Base-by-base conservation (phyloP, 2,329 filamentous ascomycete genomes). In the Stachybotrys chlorohalonatus region DNA sequence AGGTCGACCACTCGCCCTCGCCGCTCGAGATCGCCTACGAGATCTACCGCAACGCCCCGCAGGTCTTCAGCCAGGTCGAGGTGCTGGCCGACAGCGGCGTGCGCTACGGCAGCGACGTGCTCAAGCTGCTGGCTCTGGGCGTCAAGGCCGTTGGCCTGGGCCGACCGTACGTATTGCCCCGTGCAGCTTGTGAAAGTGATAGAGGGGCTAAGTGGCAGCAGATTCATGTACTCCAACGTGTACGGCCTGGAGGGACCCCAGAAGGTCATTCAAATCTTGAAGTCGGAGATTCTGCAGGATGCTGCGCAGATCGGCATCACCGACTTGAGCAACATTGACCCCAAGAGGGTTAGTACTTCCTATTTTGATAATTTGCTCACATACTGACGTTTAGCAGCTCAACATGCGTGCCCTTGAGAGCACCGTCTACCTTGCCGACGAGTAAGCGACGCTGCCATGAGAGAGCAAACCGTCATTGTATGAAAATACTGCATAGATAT, bases 191-290 rank as follows among this genome's bases (percentile, higher is more conserved):
- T n/a, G 15, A n/a, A 8, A n/a, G 17, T 11, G 46, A 47, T n/a
- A 2, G 39, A 16, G 15, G n/a, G n/a, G 46, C 15, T 47, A n/a
- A 47, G 9, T 42, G 36, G 36, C 8, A 42, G 6, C 16, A 64
- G 63, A 0, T 70, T 77, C 60, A 77, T 81, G 74, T 81, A 73
- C 61, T 71, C 75, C 51, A 79, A 79, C 59, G 63, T 73, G 45
- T 81, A 76, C 59, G 78, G 78, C 3, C 64, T 69, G 5, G 70
- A 73, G 24, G 78, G 78, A 24, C 76, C 80, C 3, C 66, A 65
- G 54, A 73, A 72, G 65, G 69, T 70, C 6, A 74, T 79, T 53
- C 62, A 74, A 52, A 72, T 80, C 17, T 64, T 80, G 56, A 78
- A 77, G 69, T 67, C 70, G 46, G 76, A 80, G 66, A 68, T 79